Conservation (phyloP, 2,329 filamentous ascomycete species). For the Ophiognomonia clavigignenti-juglandacearum region DNA sequence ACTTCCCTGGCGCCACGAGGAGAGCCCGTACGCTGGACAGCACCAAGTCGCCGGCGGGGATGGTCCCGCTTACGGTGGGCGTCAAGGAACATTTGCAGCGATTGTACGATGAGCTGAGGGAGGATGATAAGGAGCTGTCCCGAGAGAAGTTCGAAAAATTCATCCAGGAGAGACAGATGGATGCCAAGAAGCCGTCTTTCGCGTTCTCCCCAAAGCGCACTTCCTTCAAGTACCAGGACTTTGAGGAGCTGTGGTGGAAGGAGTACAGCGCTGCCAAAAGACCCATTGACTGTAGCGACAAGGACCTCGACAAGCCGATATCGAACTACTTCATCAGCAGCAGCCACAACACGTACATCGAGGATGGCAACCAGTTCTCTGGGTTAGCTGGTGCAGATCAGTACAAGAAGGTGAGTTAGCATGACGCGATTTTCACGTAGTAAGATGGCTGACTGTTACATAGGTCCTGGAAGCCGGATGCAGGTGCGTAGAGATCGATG, state of each 20-base stretch:
- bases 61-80: background rate
- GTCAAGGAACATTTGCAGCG: constrained; percentile 4
- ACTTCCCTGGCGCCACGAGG: background rate
- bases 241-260: constrained; percentile 43
- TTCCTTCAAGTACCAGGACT: constrained; percentile 41
- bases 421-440: too few relatives aligned
- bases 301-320: constrained; percentile 63
- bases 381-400: constrained; percentile 71
- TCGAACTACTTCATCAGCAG: constrained; percentile 93
- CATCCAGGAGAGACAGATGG: constrained; percentile 1
- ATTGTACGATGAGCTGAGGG: constrained; percentile 11
- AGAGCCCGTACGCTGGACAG: constrained; percentile 1
- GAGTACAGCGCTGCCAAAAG: constrained; percentile 37
- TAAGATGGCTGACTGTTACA: constrained; percentile 33
- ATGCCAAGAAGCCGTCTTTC: background rate
- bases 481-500: constrained; percentile 90
- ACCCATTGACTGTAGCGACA: constrained; percentile 34
- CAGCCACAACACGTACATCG: constrained; percentile 88
- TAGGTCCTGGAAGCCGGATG: constrained; percentile 62
- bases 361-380: constrained; percentile 76
- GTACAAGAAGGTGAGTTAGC: constrained; percentile 54
- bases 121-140: constrained; percentile 1
- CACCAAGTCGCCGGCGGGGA: background rate
- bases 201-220: constrained; percentile 29
- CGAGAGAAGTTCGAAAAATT: constrained; percentile 1